Evolutionary conservation across 2,329 filamentous ascomycete species (phyloP).

Genomic region (Venturia nashicola): DNA sequence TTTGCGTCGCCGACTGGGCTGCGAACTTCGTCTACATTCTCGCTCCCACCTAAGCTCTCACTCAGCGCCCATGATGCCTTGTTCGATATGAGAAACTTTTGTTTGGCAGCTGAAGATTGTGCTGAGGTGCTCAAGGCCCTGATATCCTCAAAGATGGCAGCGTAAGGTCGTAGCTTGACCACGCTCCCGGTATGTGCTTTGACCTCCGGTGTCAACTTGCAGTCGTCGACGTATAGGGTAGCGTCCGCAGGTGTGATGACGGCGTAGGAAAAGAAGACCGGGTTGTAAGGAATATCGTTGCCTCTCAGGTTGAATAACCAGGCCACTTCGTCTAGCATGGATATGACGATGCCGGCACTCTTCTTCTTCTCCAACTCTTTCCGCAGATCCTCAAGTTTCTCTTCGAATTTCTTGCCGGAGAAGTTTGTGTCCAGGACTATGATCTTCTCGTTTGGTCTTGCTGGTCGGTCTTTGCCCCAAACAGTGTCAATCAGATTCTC

Average conservation of each 20-base stretch:
- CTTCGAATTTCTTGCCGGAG: slow-evolving; percentile 67
- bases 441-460: slow-evolving; percentile 63
- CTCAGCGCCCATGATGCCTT: slow-evolving; percentile 89
- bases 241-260: slow-evolving; percentile 65
- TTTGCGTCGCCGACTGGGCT: slow-evolving; percentile 87
- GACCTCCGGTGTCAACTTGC: slow-evolving; percentile 60
- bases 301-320: slow-evolving; percentile 98
- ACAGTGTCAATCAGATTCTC: slow-evolving; percentile 82
- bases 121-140: slow-evolving; percentile 44
- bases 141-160: slow-evolving; percentile 68
- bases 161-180: slow-evolving; percentile 70
- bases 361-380: slow-evolving; percentile 67
- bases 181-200: slow-evolving; percentile 56
- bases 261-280: slow-evolving; percentile 96
- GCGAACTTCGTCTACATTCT: slow-evolving; percentile 71
- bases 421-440: slow-evolving; percentile 60
- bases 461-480: slow-evolving; percentile 67
- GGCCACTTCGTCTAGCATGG: slow-evolving; percentile 90
- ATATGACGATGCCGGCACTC: slow-evolving; percentile 16
- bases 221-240: slow-evolving; percentile 72
- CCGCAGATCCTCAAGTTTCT: slow-evolving; percentile 77
- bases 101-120: slow-evolving; percentile 21
- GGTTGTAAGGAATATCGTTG: slow-evolving; percentile 92
- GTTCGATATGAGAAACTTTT: slow-evolving; percentile 75
- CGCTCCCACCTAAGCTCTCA: slow-evolving; percentile 72